A percentile compares a stretch with the other conserved stretches of the same genome.
These are phyloP conservation scores for Delonix regia DNA, from an alignment of 306 rosid species.

Conservation along the genomic window DNA sequence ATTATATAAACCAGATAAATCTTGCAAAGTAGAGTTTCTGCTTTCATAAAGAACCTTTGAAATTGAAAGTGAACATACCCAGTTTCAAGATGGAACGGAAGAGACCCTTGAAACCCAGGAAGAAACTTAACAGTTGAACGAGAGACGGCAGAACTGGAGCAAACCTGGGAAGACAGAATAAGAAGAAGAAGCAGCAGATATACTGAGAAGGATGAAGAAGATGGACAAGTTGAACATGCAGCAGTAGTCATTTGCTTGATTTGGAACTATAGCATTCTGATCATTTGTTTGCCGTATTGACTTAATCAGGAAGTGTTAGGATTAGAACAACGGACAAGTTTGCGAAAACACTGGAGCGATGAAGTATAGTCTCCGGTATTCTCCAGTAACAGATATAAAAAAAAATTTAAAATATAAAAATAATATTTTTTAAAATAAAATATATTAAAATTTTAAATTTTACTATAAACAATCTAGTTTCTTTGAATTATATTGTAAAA, in stretches of 20 bases:
- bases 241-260: background rate
- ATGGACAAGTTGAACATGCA: background rate
- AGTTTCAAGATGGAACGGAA: constrained; percentile 3
- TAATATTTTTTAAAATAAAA: background rate
- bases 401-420: background rate
- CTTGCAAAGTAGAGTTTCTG: background rate
- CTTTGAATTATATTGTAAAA: too few relatives aligned
- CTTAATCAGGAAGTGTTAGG: too few relatives aligned
- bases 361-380: too few relatives aligned
- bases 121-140: background rate
- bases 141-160: background rate
- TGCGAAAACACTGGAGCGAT: too few relatives aligned
- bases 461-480: too few relatives aligned
- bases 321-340: too few relatives aligned
- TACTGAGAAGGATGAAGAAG: background rate
- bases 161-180: background rate
- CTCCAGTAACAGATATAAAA: too few relatives aligned
- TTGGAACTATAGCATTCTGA: too few relatives aligned
- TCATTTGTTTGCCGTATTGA: too few relatives aligned
- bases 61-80: background rate
- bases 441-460: too few relatives aligned
- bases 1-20: background rate
- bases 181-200: background rate
- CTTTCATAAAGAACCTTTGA: too few relatives aligned
- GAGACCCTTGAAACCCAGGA: background rate